Base-by-base conservation (phyloP, 2,329 filamentous ascomycete genomes). In the Xylaria digitata region DNA sequence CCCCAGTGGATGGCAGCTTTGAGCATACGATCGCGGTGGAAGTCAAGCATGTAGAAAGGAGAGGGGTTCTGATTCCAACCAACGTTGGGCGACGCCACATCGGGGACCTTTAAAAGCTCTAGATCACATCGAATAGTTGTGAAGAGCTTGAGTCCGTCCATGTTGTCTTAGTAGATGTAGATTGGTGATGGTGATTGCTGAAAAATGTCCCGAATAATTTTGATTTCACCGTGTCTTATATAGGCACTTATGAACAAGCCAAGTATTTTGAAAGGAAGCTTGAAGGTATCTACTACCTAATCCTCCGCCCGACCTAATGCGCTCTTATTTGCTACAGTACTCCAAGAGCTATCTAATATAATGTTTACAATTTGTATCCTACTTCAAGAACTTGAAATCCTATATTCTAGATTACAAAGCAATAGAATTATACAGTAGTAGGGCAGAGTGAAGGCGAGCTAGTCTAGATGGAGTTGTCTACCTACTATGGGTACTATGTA, bases 1-100 rank as follows among this genome's bases (percentile, higher is more conserved):
- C 78, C 74, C 81, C 87, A 91, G 70, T 89, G 76, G 5, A 73
- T 77, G 5, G 88, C 87, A 15, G 87, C 88, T 63, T 82, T 85
- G n/a, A 93, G 82, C 76, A 97, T 86, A 60, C 94, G 90, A 76
- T 94, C 91, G 52, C 89, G 87, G 77, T 97, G 94, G 72, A 90
- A 90, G 65, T 89, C 84, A 17, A 96, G 85, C 85, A 96, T 93
- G 78, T 96, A 96, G 72, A 93, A 89, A 0, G 90, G 86, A 8
- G 88, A 92, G 6, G 81, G 75, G 30, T 82, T 70, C 72, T 81
- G 83, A 73, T 89, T 89, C 80, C 84, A 90, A 19, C 82, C 86
- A 46, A 82, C 78, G 67, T 83, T 75, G 37, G 73, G 66, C 37
- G 82, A 75, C 1, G 76, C 77, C 40, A 79, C 78, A 66, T 73